Base-by-base conservation (phyloP, 2,329 filamentous ascomycete species). In the Plectosphaerella plurivora region DNA sequence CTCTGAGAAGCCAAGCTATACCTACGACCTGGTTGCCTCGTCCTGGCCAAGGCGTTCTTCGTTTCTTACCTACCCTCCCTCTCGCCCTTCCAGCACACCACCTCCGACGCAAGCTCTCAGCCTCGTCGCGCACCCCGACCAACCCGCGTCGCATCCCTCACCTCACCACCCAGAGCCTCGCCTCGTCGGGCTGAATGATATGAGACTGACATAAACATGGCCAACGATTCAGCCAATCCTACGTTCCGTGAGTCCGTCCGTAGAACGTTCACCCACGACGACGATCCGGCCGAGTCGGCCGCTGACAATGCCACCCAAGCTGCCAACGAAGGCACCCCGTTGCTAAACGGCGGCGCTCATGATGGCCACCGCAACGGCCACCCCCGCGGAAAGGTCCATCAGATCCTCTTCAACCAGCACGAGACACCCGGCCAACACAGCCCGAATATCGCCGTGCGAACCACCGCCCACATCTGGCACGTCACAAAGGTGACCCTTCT, bases 401-500 rank as follows among this genome's bases (percentile, higher is more conserved):
- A 66, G 12, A 78, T 83, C 62, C 72, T 84, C 56, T 71, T 81
- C 60, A 72, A 81, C 57, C 63, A 66, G 46, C 70, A 68, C 22
- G 65, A 72, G 54, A 83, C 78, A 1, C 81, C 81, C 1, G 81
- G 81, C 47, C 69, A 69, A 51, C 68, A 82, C 52, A 78, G 73
- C 61, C 58, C 71, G 16, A 81, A 76, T 54, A 55, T 68, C 20
- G 65, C 70, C 51, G 64, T 82, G 24, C 73, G 71, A 55, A 72
- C 67, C 56, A 66, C 73, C 9, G 78, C 78, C 33, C 72, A 77
- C 52, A 61, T 68, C 18, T 83, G 78, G 76, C 81, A 83, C 58
- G 68, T 82, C 56, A 68, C 71, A 60, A 84, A 84, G 69, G 73
- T 79, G 45, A 82, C 80, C 3, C 67, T 84, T 39, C 62, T 82